Evolutionary conservation across 1,284 basidiomycete species (phyloP).

Genomic region (Leccinum holopus): DNA sequence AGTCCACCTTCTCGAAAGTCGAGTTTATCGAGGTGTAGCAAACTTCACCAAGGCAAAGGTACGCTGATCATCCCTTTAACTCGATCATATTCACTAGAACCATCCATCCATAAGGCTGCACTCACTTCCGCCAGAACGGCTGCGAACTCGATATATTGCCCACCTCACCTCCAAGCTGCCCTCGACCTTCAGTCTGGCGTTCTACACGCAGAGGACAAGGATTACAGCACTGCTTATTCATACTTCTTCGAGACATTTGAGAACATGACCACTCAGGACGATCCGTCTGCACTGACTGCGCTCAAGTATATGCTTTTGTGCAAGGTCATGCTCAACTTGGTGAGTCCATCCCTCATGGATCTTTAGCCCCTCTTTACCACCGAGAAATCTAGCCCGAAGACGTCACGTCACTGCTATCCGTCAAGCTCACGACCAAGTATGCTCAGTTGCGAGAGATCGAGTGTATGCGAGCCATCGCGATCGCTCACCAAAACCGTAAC

Average conservation of each 20-base stretch:
- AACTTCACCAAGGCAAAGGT: constrained; percentile 95
- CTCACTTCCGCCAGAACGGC: constrained; percentile 92
- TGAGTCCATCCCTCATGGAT: constrained; percentile 38
- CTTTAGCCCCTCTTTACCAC: not conserved
- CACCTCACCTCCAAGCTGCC: constrained; percentile 87
- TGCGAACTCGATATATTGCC: constrained; percentile 97
- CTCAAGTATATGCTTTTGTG: constrained; percentile 98
- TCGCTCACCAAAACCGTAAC: constrained; percentile 90
- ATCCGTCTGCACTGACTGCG: constrained; percentile 76
- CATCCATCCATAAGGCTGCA: constrained; percentile 63
- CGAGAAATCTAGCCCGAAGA: constrained; percentile 77
- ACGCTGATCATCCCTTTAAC: constrained; percentile 10
- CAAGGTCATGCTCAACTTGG: constrained; percentile 96
- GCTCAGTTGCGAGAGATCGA: constrained; percentile 83
- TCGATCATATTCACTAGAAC: not conserved
- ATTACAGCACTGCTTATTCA: constrained; percentile 96
- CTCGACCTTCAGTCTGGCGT: constrained; percentile 93
- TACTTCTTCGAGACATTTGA: constrained; percentile 99
- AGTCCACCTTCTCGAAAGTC: constrained; percentile 90
- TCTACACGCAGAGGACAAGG: constrained; percentile 95
- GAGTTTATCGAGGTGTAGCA: constrained; percentile 89
- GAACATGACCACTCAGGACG: constrained; percentile 68
- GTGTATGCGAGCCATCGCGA: constrained; percentile 92
- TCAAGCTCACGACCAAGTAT: constrained; percentile 89
- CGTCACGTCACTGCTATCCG: constrained; percentile 79